Conservation (phyloP, 2,329 filamentous ascomycete genomes). For the Pyrenophora seminiperda region DNA sequence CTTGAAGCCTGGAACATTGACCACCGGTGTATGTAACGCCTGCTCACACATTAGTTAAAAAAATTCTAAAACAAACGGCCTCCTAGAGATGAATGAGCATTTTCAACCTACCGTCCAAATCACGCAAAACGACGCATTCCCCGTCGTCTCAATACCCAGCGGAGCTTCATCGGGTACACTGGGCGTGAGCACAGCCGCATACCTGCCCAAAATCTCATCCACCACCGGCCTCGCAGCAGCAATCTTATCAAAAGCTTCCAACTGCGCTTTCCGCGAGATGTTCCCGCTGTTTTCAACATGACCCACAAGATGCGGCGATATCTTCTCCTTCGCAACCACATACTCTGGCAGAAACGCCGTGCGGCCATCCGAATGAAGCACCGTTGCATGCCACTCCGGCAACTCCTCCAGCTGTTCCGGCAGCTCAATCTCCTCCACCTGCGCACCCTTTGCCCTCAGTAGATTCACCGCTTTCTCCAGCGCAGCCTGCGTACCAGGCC, state of each 20-base stretch:
- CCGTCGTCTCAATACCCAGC: constrained; percentile 59
- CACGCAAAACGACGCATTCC: constrained; percentile 58
- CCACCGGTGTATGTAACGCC: constrained; percentile 62
- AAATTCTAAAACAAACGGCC: too few relatives aligned
- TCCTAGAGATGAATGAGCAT: too few relatives aligned
- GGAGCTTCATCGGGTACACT: constrained; percentile 67
- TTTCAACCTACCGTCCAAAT: constrained; percentile 58
- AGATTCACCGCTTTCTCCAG: constrained; percentile 43
- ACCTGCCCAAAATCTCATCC: constrained; percentile 58
- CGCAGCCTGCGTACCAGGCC: constrained; percentile 44
- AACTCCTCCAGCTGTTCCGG: constrained; percentile 47
- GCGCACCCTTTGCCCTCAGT: constrained; percentile 55
- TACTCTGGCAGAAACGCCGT: constrained; percentile 62
- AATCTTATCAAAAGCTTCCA: constrained; percentile 62
- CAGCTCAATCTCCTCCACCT: constrained; percentile 62
- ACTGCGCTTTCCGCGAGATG: constrained; percentile 54
- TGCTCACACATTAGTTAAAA: constrained; percentile 2
- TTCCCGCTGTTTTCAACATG: constrained; percentile 58
- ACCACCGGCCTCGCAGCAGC: constrained; percentile 60
- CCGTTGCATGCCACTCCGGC: constrained; percentile 58
- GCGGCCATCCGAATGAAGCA: constrained; percentile 60
- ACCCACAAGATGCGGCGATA: constrained; percentile 53
- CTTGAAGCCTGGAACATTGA: constrained; percentile 68
- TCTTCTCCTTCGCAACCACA: constrained; percentile 52
- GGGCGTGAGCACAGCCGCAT: constrained; percentile 62